These are phyloP conservation scores for Lagerstroemia speciosa DNA, from an alignment of 345 rosid species.

Conservation along the genomic window DNA sequence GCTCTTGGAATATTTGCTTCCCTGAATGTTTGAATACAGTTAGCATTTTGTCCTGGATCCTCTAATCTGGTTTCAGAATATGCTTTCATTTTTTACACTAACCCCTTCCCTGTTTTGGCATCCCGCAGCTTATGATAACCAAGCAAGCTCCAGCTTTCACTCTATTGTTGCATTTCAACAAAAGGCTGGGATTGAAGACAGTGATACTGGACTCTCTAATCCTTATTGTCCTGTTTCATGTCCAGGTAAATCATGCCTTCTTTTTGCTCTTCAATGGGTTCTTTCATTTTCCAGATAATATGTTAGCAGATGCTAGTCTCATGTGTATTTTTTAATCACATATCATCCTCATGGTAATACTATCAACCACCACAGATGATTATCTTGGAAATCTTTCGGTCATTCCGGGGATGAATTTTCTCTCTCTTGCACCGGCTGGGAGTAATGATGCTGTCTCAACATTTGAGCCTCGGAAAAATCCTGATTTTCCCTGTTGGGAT, in stretches of 20 bases:
- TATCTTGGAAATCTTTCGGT: conserved; percentile 38
- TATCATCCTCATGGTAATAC: conserved; percentile 8
- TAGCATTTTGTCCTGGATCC: neutral
- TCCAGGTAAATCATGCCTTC: conserved; percentile 29
- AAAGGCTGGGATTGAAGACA: conserved; percentile 30
- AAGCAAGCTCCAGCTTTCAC: conserved; percentile 39
- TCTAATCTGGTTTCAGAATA: neutral
- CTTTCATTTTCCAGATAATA: neutral
- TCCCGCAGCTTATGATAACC: conserved; percentile 57
- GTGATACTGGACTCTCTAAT: conserved; percentile 30
- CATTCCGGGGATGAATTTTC: conserved; percentile 22
- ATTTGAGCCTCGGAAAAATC: conserved; percentile 38
- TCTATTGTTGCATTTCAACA: conserved; percentile 35
- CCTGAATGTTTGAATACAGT: neutral
- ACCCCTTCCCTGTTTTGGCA: conserved; percentile 3
- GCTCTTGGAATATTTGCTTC: neutral
- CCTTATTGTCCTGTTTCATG: conserved; percentile 33
- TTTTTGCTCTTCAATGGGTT: conserved; percentile 10
- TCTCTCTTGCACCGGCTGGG: conserved; percentile 24
- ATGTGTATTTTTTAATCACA: neutral
- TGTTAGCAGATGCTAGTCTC: neutral
- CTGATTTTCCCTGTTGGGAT: conserved; percentile 61
- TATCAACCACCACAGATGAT: conserved; percentile 31
- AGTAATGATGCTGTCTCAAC: conserved; percentile 28
- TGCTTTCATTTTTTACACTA: neutral